Percentiles rank a stretch among this genome's conserved stretches.
Conservation (phyloP, 495 filamentous ascomycete genomes). For the Aspergillus avenaceus region DNA sequence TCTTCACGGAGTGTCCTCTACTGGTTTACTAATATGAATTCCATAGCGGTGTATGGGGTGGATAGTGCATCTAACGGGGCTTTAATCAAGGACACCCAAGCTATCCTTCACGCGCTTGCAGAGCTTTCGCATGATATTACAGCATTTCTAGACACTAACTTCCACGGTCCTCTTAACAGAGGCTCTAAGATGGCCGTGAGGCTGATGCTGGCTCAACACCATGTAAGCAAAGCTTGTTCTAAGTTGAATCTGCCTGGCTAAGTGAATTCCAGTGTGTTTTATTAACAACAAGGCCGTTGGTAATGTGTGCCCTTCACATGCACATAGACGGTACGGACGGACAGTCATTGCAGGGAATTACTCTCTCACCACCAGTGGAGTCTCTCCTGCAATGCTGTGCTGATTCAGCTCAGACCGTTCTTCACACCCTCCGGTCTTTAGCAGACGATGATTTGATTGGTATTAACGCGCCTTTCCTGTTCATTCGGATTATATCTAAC, state of each 20-base stretch:
- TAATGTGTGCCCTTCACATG: slow-evolving; percentile 32
- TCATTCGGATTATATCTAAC: no score
- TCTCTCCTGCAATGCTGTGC: slow-evolving; percentile 30
- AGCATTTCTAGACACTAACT: slow-evolving; percentile 21
- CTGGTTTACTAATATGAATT: background rate
- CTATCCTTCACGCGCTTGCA: slow-evolving; percentile 25
- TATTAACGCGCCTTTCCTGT: no score
- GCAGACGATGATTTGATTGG: slow-evolving; percentile 29
- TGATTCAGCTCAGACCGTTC: slow-evolving; percentile 29
- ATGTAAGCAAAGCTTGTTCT: slow-evolving; percentile 17
- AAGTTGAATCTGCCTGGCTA: background rate
- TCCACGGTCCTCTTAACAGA: slow-evolving; percentile 25
- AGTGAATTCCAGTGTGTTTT: slow-evolving; percentile 21
- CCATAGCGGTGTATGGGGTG: slow-evolving; percentile 26
- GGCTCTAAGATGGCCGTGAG: slow-evolving; percentile 29
- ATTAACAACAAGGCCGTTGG: slow-evolving; percentile 26
- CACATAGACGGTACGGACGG: slow-evolving; percentile 15
- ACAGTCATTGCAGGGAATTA: slow-evolving; percentile 3
- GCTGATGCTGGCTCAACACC: slow-evolving; percentile 28
- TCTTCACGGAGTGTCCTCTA: background rate
- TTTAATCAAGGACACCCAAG: slow-evolving; percentile 25
- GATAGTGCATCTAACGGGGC: slow-evolving; percentile 22
- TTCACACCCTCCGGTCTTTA: slow-evolving; percentile 27
- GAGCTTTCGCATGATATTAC: slow-evolving; percentile 25
- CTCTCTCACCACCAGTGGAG: slow-evolving; percentile 17